Percentiles rank a stretch among this genome's conserved stretches.
Evolutionary conservation across 2,329 filamentous ascomycete species (phyloP).

Genomic region (Emericellopsis atlantica): DNA sequence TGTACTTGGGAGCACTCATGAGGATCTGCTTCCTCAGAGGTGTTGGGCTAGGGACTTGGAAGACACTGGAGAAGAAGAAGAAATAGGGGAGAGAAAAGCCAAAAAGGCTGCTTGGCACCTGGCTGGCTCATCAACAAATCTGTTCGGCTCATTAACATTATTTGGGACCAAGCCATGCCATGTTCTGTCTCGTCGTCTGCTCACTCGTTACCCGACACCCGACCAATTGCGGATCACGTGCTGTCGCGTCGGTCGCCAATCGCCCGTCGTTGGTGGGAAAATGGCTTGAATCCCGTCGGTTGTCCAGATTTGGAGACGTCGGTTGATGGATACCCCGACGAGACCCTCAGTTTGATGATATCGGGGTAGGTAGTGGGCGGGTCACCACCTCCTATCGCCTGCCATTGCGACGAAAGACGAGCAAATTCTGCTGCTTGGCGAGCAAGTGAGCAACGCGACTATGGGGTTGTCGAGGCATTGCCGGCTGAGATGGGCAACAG

Average conservation of each 20-base stretch:
- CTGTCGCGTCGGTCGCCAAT: no score
- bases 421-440: background rate
- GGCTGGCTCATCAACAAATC: no score
- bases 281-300: no score
- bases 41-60: conserved; percentile 30
- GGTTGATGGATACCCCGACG: no score
- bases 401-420: background rate
- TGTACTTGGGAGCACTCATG: conserved; percentile 52
- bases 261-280: no score
- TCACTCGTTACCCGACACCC: no score
- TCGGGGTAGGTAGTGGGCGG: background rate
- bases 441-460: background rate
- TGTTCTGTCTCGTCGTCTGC: no score
- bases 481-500: background rate
- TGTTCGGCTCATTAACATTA: background rate
- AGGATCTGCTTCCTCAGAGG: conserved; percentile 45
- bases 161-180: background rate
- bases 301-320: no score
- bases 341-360: no score
- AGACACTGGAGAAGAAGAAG: conserved; percentile 11
- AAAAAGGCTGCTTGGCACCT: no score
- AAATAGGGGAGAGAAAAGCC: conserved; percentile 9
- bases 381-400: background rate
- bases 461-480: background rate
- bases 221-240: no score